Evolutionary conservation across 768 basidiomycete genomes (phyloP).

Genomic region (Xerocomus brunneocitrinus): DNA sequence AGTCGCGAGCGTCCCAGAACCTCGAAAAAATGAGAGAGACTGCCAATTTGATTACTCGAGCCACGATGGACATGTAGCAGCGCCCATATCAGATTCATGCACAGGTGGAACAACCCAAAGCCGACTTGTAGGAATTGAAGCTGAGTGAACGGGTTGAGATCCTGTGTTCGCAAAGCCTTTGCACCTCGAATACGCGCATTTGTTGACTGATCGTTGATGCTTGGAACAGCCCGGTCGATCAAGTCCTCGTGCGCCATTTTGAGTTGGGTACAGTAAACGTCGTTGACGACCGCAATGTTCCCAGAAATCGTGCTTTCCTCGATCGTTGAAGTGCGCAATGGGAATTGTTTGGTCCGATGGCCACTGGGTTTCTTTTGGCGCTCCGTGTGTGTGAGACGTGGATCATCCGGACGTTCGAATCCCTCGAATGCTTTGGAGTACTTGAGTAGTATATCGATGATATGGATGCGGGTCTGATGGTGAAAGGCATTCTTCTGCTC

Average conservation of each 20-base stretch:
- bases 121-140: neutral
- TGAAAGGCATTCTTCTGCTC: neutral
- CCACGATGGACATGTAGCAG: conserved; percentile 30
- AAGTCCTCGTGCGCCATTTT: too few species aligned
- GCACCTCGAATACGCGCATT: neutral
- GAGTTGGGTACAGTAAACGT: too few species aligned
- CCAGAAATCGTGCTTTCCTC: too few species aligned
- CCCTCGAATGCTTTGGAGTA: neutral
- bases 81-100: conserved; percentile 33
- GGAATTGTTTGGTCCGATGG: too few species aligned
- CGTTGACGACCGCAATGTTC: too few species aligned
- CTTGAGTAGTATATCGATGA: neutral
- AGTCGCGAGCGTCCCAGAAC: conserved; percentile 25
- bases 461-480: neutral
- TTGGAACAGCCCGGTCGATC: neutral
- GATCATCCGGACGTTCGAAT: neutral
- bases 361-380: neutral
- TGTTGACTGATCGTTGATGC: conserved; percentile 1
- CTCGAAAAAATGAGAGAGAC: conserved; percentile 28
- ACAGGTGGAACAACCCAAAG: conserved; percentile 9
- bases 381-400: neutral
- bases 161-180: neutral
- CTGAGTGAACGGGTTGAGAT: neutral
- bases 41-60: conserved; percentile 18
- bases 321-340: too few species aligned